Conservation (phyloP, 2,329 filamentous ascomycete genomes). For the Metarhizium sp. region DNA sequence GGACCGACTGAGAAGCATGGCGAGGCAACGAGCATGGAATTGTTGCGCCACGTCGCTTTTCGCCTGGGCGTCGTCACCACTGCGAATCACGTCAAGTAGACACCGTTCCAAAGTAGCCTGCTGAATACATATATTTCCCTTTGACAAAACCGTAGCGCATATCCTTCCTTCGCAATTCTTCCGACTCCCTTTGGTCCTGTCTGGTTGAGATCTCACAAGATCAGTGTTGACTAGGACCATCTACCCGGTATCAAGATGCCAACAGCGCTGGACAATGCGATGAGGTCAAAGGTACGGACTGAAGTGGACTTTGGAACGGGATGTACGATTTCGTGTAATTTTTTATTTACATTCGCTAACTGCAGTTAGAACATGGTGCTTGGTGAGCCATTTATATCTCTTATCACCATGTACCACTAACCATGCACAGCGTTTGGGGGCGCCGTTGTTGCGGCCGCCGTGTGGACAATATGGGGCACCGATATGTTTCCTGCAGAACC, state of each 20-base stretch:
- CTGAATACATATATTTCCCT: background rate
- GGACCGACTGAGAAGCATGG: too few relatives aligned
- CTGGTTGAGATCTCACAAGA: too few relatives aligned
- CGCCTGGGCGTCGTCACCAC: slow-evolving; percentile 1
- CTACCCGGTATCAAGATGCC: slow-evolving; percentile 42
- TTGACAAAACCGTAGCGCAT: background rate
- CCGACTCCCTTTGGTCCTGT: background rate
- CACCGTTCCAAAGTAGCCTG: background rate
- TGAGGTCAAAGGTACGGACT: slow-evolving; percentile 56
- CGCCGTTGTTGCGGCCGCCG: slow-evolving; percentile 70
- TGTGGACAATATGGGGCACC: slow-evolving; percentile 76
- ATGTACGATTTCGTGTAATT: background rate
- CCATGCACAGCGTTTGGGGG: slow-evolving; percentile 61
- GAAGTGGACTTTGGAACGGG: background rate
- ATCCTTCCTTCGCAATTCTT: background rate
- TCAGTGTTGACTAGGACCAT: background rate
- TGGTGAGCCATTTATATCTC: slow-evolving; percentile 35
- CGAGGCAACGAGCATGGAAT: background rate
- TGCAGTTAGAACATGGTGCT: slow-evolving; percentile 54
- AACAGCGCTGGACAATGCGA: slow-evolving; percentile 56
- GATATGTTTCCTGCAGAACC: slow-evolving; percentile 68
- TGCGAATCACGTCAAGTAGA: background rate
- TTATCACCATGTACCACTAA: background rate
- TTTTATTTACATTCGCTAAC: background rate
- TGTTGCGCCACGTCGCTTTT: background rate